Evolutionary conservation across 2,329 filamentous ascomycete species (phyloP).

Genomic region (Colletotrichum abscissum): DNA sequence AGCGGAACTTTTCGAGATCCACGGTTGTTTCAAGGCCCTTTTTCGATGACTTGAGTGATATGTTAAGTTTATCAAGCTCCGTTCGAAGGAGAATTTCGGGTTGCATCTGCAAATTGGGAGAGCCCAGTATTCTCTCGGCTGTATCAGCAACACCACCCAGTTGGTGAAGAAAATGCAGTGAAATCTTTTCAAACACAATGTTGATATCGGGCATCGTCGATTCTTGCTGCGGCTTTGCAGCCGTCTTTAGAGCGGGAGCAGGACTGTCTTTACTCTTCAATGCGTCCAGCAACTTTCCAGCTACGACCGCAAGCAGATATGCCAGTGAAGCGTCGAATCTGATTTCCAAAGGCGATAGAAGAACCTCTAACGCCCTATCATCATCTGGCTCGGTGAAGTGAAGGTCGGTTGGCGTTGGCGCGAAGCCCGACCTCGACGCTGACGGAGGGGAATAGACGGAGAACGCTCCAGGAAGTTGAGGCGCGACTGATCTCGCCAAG

Average conservation of each 20-base stretch:
- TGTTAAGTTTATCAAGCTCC: slow-evolving; percentile 57
- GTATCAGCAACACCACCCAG: slow-evolving; percentile 64
- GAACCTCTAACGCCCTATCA: slow-evolving; percentile 58
- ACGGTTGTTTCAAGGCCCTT: slow-evolving; percentile 50
- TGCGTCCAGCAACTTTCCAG: slow-evolving; percentile 60
- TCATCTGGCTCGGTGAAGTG: slow-evolving; percentile 31
- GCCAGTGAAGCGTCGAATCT: slow-evolving; percentile 68
- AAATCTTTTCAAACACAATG: slow-evolving; percentile 60
- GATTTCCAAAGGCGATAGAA: slow-evolving; percentile 62
- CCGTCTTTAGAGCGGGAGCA: slow-evolving; percentile 30
- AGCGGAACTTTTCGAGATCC: slow-evolving; percentile 67
- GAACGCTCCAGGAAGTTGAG: slow-evolving; percentile 71
- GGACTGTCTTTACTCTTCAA: slow-evolving; percentile 45
- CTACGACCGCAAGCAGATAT: slow-evolving; percentile 64
- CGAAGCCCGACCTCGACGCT: slow-evolving; percentile 12
- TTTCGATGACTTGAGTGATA: slow-evolving; percentile 43
- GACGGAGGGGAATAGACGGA: slow-evolving; percentile 54
- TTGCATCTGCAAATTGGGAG: slow-evolving; percentile 52
- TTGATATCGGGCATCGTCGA: slow-evolving; percentile 52
- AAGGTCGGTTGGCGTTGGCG: not conserved
- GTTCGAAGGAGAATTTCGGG: slow-evolving; percentile 65
- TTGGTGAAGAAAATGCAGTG: slow-evolving; percentile 66
- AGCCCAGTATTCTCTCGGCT: slow-evolving; percentile 56
- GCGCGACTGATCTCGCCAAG: slow-evolving; percentile 53
- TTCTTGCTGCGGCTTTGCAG: slow-evolving; percentile 21